These are phyloP conservation scores for Udeniomyces megalosporus DNA, from an alignment of 768 basidiomycete species.

Conservation along the genomic window DNA sequence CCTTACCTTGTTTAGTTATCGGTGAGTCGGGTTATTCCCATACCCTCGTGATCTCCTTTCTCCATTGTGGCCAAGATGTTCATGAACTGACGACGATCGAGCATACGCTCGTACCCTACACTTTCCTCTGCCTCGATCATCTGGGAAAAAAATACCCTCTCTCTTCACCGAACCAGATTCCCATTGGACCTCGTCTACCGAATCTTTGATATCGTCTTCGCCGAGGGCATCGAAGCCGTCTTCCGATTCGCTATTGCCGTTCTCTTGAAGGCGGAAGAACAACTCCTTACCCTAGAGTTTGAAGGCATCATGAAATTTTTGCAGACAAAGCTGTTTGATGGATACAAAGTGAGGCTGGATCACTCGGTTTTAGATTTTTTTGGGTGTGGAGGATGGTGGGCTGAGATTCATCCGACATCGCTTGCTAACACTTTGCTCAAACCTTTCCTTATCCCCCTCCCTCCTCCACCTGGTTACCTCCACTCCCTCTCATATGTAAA, in stretches of 20 bases:
- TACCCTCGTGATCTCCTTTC: too few relatives aligned
- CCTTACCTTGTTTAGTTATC: constrained; percentile 87
- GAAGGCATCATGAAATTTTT: constrained; percentile 77
- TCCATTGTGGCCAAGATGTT: too few relatives aligned
- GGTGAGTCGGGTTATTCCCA: too few relatives aligned
- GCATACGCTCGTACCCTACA: too few relatives aligned
- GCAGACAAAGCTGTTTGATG: constrained; percentile 64
- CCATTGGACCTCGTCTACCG: constrained; percentile 86
- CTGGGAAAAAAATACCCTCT: too few relatives aligned
- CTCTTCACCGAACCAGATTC: constrained; percentile 48
- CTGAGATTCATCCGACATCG: too few relatives aligned
- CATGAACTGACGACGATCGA: too few relatives aligned
- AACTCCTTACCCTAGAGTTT: constrained; percentile 63
- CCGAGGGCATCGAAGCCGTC: constrained; percentile 91
- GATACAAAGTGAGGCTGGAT: constrained; percentile 42
- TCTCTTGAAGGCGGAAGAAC: constrained; percentile 71
- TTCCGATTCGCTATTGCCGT: constrained; percentile 85
- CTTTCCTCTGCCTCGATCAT: too few relatives aligned
- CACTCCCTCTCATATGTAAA: too few relatives aligned
- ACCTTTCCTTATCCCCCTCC: not conserved
- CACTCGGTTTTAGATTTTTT: not conserved
- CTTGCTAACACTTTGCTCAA: too few relatives aligned
- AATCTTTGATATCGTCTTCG: constrained; percentile 64
- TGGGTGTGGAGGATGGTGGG: not conserved
- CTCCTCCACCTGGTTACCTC: not conserved